Evolutionary conservation across 2,329 filamentous ascomycete species (phyloP).

Genomic region (Fonsecaea nubica): DNA sequence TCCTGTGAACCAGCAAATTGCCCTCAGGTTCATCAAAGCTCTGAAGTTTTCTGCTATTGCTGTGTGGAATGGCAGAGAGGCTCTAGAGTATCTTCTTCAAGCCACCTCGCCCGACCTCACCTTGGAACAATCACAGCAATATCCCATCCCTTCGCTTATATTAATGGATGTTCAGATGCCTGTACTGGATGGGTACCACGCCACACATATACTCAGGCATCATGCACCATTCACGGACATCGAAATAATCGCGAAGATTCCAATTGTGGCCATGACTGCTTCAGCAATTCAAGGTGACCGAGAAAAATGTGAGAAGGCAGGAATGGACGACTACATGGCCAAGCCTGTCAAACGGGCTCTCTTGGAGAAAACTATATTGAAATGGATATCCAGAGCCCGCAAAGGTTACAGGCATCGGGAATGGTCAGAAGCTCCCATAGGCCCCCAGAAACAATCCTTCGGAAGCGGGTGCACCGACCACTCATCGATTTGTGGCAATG

Average conservation of each 20-base stretch:
- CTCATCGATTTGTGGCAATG: slow-evolving; percentile 36
- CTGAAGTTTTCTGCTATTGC: slow-evolving; percentile 74
- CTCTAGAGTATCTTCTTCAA: slow-evolving; percentile 71
- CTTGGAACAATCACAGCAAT: slow-evolving; percentile 47
- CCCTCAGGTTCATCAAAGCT: slow-evolving; percentile 74
- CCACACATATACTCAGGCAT: slow-evolving; percentile 74
- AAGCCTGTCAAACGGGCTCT: slow-evolving; percentile 74
- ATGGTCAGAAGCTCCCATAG: not conserved
- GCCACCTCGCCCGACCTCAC: slow-evolving; percentile 52
- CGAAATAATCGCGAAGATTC: slow-evolving; percentile 64
- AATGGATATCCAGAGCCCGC: slow-evolving; percentile 60
- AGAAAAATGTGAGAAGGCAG: slow-evolving; percentile 74
- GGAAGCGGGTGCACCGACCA: slow-evolving; percentile 31
- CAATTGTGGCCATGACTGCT: slow-evolving; percentile 82
- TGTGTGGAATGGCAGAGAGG: slow-evolving; percentile 79
- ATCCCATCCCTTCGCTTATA: slow-evolving; percentile 72
- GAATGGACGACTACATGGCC: slow-evolving; percentile 78
- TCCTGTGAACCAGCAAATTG: slow-evolving; percentile 76
- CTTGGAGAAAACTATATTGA: slow-evolving; percentile 73
- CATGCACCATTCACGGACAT: slow-evolving; percentile 68
- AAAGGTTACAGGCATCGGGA: not conserved
- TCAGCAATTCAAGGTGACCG: slow-evolving; percentile 77
- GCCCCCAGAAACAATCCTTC: slow-evolving; percentile 15
- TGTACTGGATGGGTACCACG: slow-evolving; percentile 77
- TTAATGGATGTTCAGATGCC: slow-evolving; percentile 81